Base-by-base conservation (phyloP, 2,329 filamentous ascomycete species). In the Diaporthe helianthi region DNA sequence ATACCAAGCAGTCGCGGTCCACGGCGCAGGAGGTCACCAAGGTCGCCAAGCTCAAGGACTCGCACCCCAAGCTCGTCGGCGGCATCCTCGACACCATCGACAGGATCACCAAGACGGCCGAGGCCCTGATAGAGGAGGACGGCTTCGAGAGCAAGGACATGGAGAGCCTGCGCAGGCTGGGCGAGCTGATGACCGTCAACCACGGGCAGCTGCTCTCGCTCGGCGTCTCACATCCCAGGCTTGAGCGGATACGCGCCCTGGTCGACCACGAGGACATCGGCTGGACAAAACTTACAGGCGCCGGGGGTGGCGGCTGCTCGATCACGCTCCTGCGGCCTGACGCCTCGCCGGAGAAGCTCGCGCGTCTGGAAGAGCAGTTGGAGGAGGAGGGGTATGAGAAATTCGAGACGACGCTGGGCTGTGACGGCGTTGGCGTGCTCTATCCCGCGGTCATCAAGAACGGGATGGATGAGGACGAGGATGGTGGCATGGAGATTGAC, bases 271-370 rank as follows among this genome's bases (percentile, higher is more conserved):
- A 93, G 68, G 92, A 91, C 49, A 92, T 98, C 68, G 96, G 96
- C 36, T 99, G 94, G 94, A 98, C 96, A 15, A 99, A 99, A 79
- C 86, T 99, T 69, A 99, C 96, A 0, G 96, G 96, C 41, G 96
- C 96, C 1, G 96, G 96, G 26, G 97, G 96, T 15, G 97, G 96
- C 68, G 96, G 96, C 3, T 98, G 97, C 80, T 95, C 94, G 3
- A 98, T 99, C 74, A 97, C 95, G 0, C 83, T 99, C 4, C 84
- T 99, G 60, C 92, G 91, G 73, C 92, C 93, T 0, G 88, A 87
- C 36, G 83, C 87, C 1, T 77, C 87, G 8, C 75, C 78, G 19
- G 82, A 87, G 71, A 87, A 87, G 74, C 80, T 97, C 33, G 80
- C 83, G 29, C 81, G 84, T 12, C 82, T 98, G 19, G 89, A 95